Evolutionary conservation across 1,139 yeast species (phyloP).

Genomic region (Tardiomyces digboiensis): DNA sequence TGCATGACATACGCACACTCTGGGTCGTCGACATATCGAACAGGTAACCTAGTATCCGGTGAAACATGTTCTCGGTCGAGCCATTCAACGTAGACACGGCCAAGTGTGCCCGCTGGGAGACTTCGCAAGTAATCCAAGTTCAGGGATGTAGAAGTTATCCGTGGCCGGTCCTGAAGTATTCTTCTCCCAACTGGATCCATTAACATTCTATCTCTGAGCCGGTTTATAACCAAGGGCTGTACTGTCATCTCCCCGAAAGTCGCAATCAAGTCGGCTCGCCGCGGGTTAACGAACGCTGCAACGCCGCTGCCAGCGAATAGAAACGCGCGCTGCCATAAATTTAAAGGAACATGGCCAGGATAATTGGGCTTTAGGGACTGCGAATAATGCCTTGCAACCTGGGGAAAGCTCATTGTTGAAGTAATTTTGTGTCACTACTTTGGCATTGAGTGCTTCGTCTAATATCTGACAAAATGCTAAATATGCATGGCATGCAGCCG

Average conservation of each 20-base stretch:
- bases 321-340: conserved; percentile 48
- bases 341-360: conserved; percentile 76
- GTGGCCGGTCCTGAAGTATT: conserved; percentile 69
- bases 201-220: conserved; percentile 65
- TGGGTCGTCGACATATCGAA: conserved; percentile 77
- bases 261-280: conserved; percentile 68
- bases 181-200: conserved; percentile 66
- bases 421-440: no score
- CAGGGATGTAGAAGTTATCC: conserved; percentile 67
- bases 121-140: conserved; percentile 50
- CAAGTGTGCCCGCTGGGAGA: conserved; percentile 67
- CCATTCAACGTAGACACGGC: conserved; percentile 73
- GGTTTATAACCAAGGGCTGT: conserved; percentile 50
- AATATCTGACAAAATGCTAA: no score
- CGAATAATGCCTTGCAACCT: neutral
- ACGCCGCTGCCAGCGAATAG: conserved; percentile 68
- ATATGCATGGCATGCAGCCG: no score
- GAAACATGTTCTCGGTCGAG: conserved; percentile 80
- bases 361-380: conserved; percentile 25
- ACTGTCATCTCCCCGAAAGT: conserved; percentile 94
- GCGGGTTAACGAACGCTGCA: conserved; percentile 78
- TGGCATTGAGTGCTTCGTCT: no score
- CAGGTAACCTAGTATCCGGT: conserved; percentile 90
- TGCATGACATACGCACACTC: conserved; percentile 88
- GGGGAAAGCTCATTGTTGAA: no score